Evolutionary conservation across 441 rosid genomes (phyloP).

Genomic region (Gossypium davidsonii): DNA sequence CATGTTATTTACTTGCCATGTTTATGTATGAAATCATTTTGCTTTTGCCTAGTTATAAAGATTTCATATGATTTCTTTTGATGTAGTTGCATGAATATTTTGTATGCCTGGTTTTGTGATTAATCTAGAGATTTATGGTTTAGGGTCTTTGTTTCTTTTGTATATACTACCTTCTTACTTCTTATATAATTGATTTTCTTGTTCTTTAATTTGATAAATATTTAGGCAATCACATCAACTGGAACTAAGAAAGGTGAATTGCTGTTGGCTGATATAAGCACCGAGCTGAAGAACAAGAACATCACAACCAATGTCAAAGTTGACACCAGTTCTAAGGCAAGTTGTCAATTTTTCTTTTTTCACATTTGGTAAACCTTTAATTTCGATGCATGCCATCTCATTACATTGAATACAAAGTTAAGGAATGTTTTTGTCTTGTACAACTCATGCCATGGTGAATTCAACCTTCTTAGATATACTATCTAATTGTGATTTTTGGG

Average conservation of each 20-base stretch:
- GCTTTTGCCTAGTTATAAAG: not conserved
- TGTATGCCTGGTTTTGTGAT: not conserved
- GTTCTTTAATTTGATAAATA: conserved; percentile 3
- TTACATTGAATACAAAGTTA: not conserved
- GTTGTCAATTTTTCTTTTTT: conserved; percentile 9
- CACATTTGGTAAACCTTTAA: not conserved
- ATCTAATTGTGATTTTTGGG: not conserved
- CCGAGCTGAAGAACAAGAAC: conserved; percentile 88
- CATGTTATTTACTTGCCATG: not conserved
- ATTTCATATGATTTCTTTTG: not conserved
- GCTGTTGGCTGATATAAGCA: conserved; percentile 60
- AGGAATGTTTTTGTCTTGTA: not conserved
- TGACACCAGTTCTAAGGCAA: conserved; percentile 74
- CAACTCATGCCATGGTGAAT: not conserved
- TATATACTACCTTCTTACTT: not conserved
- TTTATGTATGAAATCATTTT: not conserved
- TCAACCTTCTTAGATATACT: not conserved
- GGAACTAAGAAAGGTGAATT: conserved; percentile 74
- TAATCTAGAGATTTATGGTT: not conserved
- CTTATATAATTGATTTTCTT: not conserved
- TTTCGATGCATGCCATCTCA: not conserved
- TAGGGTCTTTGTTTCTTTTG: not conserved
- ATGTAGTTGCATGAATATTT: not conserved
- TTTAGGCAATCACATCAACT: conserved; percentile 71
- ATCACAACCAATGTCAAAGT: conserved; percentile 82